A percentile compares a stretch with the other conserved stretches of the same genome.
Conservation (phyloP, 768 basidiomycete species). For the Pulveroboletus sp. region DNA sequence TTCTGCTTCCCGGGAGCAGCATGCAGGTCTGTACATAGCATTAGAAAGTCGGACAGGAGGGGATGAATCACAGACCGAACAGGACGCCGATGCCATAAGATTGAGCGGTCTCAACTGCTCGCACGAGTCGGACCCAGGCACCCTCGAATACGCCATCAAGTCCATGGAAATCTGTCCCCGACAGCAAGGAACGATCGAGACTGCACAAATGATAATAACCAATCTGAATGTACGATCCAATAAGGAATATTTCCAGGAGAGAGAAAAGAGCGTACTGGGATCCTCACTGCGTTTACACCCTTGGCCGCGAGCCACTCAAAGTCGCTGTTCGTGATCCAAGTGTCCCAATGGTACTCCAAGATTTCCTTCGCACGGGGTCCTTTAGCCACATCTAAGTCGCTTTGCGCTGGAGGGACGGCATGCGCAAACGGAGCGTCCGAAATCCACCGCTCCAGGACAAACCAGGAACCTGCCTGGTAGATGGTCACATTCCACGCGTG, state of each 20-base stretch:
- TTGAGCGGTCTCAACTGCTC: slow-evolving; percentile 57
- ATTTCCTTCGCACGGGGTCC: slow-evolving; percentile 44
- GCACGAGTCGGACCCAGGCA: slow-evolving; percentile 63
- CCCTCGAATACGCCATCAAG: slow-evolving; percentile 49
- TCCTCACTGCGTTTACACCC: slow-evolving; percentile 58
- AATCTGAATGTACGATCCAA: slow-evolving; percentile 41
- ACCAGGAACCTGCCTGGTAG: slow-evolving; percentile 59
- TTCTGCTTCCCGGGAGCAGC: slow-evolving; percentile 77
- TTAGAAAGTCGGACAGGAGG: slow-evolving; percentile 15
- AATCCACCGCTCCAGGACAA: slow-evolving; percentile 78
- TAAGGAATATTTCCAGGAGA: background rate
- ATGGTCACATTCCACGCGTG: slow-evolving; percentile 8
- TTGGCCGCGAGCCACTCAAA: slow-evolving; percentile 50
- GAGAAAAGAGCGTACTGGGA: slow-evolving; percentile 57
- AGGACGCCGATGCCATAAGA: slow-evolving; percentile 65
- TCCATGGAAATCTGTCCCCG: slow-evolving; percentile 62
- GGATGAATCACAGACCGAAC: slow-evolving; percentile 44
- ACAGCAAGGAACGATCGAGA: slow-evolving; percentile 52
- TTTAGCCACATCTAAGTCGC: slow-evolving; percentile 66
- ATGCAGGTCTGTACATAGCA: slow-evolving; percentile 53
- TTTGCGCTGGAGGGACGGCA: slow-evolving; percentile 53
- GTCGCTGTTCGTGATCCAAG: slow-evolving; percentile 51
- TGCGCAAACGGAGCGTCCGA: slow-evolving; percentile 50
- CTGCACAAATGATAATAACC: slow-evolving; percentile 71
- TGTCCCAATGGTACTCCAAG: slow-evolving; percentile 46